phyloP scores from a whole-genome alignment of 1,284 basidiomycete species.

The Malassezia japonica region DNA sequence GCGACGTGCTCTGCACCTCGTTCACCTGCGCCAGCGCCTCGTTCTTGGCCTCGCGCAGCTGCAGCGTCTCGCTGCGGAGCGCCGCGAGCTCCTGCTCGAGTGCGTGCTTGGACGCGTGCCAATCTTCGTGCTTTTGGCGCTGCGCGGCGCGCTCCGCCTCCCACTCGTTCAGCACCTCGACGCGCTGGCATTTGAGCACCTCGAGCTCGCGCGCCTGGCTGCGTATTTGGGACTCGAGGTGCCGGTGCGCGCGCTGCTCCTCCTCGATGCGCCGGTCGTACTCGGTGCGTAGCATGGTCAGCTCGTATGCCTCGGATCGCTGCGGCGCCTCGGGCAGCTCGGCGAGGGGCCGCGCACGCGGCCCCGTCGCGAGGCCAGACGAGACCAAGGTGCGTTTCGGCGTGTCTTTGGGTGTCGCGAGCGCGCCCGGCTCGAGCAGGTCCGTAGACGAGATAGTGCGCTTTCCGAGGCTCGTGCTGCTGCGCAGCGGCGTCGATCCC shows the following conservation, averaged over 20 bases:
- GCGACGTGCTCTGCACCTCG: not conserved
- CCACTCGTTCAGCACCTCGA: slow-evolving; percentile 36
- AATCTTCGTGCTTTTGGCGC: slow-evolving; percentile 21
- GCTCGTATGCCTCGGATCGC: slow-evolving; percentile 21
- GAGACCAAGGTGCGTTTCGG: not conserved
- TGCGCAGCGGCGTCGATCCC: not conserved
- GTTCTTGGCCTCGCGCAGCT: slow-evolving; percentile 19
- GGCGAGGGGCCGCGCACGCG: not conserved
- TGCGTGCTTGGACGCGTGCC: slow-evolving; percentile 11
- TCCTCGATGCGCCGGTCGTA: slow-evolving; percentile 32
- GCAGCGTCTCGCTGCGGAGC: slow-evolving; percentile 19
- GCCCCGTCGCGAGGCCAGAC: too few relatives aligned
- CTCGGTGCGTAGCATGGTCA: slow-evolving; percentile 26
- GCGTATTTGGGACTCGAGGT: slow-evolving; percentile 28
- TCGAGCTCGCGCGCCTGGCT: slow-evolving; percentile 35
- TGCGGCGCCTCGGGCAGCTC: not conserved
- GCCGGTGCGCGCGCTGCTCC: slow-evolving; percentile 28
- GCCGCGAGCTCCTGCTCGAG: slow-evolving; percentile 24
- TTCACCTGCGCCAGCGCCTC: slow-evolving; percentile 9
- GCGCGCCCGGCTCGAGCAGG: not conserved
- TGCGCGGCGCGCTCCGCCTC: slow-evolving; percentile 26
- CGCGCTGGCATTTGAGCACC: slow-evolving; percentile 30
- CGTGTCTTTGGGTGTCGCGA: not conserved
- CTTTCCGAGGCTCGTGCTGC: slow-evolving; percentile 6
- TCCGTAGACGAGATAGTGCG: slow-evolving; percentile 4